Evolutionary conservation across 306 rosid genomes (phyloP), one percentile per base, ranked within the genome.

Genomic region (Potentilla sterilis): DNA sequence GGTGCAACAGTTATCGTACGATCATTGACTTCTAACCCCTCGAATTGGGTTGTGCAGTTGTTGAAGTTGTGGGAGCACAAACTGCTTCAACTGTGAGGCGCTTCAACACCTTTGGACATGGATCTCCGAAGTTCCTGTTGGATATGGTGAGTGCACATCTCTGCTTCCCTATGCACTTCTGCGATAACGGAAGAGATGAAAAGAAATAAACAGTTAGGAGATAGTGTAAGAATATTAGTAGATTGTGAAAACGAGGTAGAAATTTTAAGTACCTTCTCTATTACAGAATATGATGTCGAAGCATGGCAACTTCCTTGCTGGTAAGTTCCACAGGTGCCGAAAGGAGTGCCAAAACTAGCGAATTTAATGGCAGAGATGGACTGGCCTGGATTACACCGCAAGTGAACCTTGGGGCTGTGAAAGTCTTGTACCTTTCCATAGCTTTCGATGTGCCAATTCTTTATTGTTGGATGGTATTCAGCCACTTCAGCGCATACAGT

Each of bases 321-420:
- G 88, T 90, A 96, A 66, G 69, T 92, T 61, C 99, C 99, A 79
- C 99, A 96, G 38, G 99, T 90, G 42, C 99, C 99, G 4, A 81
- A 71, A 78, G 99, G 98, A 42, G 98, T 96, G 76, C 99, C 99
- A 75, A 96, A 96, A 86, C 99, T 96, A 62, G 99, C 99, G 59
- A 96, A 96, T 82, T 92, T 92, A 43, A 96, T 90, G 85, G 96
- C 87, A 82, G 98, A 79, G 54, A 96, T 96, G 68, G 87, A 73
- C 57, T 96, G 92, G 68, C 96, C 99, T 64, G 80, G 77, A 77
- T 82, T 86, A 72, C 99, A 96, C 70, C 82, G 91, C 80, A 96
- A 87, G 81, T 92, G 97, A 81, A 90, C 98, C 80, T 96, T 96
- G 34, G 99, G 98, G 55, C 85, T 84, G 70, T 78, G 98, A 75